phyloP scores from a whole-genome alignment of 192 early-diverging fungal genomes.

The Podila epigama region DNA sequence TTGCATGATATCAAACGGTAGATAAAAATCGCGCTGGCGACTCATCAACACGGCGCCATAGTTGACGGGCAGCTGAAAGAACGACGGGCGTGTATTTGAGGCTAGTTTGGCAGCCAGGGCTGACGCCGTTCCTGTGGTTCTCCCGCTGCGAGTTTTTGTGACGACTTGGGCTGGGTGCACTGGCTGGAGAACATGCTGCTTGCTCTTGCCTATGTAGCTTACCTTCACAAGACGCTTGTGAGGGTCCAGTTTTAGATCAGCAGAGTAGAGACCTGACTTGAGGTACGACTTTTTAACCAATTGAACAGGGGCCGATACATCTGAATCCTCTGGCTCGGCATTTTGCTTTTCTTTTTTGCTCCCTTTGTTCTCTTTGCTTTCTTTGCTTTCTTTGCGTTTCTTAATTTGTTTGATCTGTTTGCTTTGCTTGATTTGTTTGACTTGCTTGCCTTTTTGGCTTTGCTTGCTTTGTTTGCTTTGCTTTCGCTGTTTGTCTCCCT shows the following conservation, averaged over 20 bases:
- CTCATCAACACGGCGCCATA: constrained; percentile 64
- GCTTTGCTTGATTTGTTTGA: background rate
- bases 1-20: constrained; percentile 71
- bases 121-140: background rate
- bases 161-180: background rate
- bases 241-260: constrained; percentile 41
- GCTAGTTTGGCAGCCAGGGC: background rate
- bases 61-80: constrained; percentile 68
- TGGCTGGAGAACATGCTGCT: background rate
- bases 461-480: background rate
- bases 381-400: background rate
- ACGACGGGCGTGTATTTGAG: background rate
- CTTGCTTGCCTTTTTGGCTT: background rate
- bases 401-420: background rate
- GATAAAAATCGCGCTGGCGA: constrained; percentile 63
- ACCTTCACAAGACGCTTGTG: constrained; percentile 5
- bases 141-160: background rate
- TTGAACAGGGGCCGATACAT: background rate
- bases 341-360: constrained; percentile 4
- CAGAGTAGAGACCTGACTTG: constrained; percentile 53
- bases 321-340: background rate
- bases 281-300: constrained; percentile 45
- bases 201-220: constrained; percentile 1
- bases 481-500: too few species aligned
- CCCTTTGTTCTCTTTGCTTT: constrained; percentile 1